A percentile compares a stretch with the other conserved stretches of the same genome.
Conservation (phyloP, 257 asterid species). For the Scutellaria minor region DNA sequence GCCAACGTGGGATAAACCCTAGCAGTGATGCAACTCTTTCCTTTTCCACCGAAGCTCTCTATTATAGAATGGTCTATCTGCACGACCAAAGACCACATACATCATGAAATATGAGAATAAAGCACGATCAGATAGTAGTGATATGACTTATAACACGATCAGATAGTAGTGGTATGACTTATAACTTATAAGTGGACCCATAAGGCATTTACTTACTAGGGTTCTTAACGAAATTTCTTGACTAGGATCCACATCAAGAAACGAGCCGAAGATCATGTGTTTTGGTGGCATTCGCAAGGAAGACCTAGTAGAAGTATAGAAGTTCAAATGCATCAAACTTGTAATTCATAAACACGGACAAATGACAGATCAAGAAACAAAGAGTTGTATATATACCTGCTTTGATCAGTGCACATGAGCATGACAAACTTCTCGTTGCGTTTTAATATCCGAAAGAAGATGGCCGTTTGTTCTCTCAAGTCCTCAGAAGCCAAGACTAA, state of each 20-base stretch:
- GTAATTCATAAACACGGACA: neutral
- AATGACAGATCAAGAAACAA: neutral
- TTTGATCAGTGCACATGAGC: conserved; percentile 63
- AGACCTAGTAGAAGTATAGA: conserved; percentile 43
- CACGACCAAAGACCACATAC: conserved; percentile 4
- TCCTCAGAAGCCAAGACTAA: conserved; percentile 48
- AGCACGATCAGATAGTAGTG: too few relatives aligned
- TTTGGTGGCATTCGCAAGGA: conserved; percentile 42
- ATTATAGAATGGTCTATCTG: conserved; percentile 49
- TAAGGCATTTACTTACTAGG: conserved; percentile 36
- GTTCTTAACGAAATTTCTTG: conserved; percentile 51
- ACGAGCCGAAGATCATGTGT: conserved; percentile 48
- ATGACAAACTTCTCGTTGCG: conserved; percentile 38
- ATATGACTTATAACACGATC: too few relatives aligned
- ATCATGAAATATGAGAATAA: neutral
- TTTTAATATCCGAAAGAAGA: conserved; percentile 51
- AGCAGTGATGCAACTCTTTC: conserved; percentile 45
- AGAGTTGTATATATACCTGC: conserved; percentile 39
- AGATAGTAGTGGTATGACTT: too few relatives aligned
- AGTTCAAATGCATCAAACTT: neutral
- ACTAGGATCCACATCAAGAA: conserved; percentile 52
- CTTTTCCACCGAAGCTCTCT: conserved; percentile 55
- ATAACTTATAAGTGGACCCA: too few relatives aligned
- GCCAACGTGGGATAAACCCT: conserved; percentile 48
- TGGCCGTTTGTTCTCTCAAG: conserved; percentile 51